Conservation (phyloP, 305 asterid species). For the Fraxinus ornus region DNA sequence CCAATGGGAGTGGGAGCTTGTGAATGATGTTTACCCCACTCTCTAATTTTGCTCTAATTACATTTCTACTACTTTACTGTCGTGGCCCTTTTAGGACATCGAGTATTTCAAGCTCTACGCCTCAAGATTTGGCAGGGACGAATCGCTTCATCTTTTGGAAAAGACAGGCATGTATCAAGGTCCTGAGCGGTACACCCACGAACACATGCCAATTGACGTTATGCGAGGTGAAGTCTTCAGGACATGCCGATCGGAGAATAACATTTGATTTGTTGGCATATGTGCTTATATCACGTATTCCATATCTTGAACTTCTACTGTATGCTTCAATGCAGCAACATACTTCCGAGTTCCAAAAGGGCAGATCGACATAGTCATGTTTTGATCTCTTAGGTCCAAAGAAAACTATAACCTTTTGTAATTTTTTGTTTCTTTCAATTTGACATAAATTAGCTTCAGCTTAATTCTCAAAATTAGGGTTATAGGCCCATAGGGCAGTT, state of each 20-base stretch:
- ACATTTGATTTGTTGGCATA: slow-evolving; percentile 13
- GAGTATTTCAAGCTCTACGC: slow-evolving; percentile 88
- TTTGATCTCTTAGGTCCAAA: not conserved
- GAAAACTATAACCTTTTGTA: not conserved
- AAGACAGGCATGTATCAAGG: slow-evolving; percentile 85
- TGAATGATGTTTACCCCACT: not conserved
- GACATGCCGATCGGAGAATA: slow-evolving; percentile 58
- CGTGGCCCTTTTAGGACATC: slow-evolving; percentile 51
- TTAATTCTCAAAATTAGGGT: not conserved
- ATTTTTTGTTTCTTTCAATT: not conserved
- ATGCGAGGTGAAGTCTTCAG: slow-evolving; percentile 92
- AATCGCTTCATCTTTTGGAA: slow-evolving; percentile 75
- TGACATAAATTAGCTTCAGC: not conserved
- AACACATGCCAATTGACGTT: slow-evolving; percentile 75
- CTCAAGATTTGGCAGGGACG: slow-evolving; percentile 82
- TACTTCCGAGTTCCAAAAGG: not conserved
- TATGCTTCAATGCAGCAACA: not conserved
- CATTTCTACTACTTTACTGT: not conserved
- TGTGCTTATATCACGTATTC: not conserved
- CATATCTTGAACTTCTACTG: not conserved
- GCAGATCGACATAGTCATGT: not conserved
- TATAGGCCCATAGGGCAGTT: not conserved
- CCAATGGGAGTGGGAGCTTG: not conserved
- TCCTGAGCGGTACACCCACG: slow-evolving; percentile 83
- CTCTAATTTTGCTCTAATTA: not conserved